These are phyloP conservation scores for Trichoderma erinaceum DNA, from an alignment of 495 filamentous ascomycete genomes.

Conservation along the genomic window DNA sequence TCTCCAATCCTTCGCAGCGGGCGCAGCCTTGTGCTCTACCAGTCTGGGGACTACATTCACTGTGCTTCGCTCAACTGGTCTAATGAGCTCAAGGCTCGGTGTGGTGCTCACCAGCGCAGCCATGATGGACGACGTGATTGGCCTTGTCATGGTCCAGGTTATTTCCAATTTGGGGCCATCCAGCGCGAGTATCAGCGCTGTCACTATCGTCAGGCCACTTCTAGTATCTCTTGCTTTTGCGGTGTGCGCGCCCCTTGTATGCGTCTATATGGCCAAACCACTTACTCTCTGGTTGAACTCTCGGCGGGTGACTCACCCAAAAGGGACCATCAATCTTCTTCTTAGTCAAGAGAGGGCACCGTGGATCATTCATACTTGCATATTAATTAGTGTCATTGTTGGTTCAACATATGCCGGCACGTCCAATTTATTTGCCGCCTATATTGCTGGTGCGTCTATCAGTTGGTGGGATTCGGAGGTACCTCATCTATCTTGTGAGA, in stretches of 20 bases:
- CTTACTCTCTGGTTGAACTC: constrained; percentile 21
- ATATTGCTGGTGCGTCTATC: constrained; percentile 54
- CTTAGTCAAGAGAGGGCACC: constrained; percentile 30
- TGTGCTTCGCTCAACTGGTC: constrained; percentile 51
- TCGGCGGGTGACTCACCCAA: constrained; percentile 14
- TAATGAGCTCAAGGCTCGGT: constrained; percentile 58
- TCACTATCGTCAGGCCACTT: constrained; percentile 52
- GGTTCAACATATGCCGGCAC: constrained; percentile 56
- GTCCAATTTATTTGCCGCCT: constrained; percentile 61
- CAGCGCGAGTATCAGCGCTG: constrained; percentile 29
- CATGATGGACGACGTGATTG: constrained; percentile 79
- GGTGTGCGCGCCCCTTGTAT: constrained; percentile 39
- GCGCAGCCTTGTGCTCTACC: constrained; percentile 70
- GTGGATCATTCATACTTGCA: constrained; percentile 33
- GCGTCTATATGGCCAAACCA: constrained; percentile 40
- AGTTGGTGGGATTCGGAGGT: constrained; percentile 27
- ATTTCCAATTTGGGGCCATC: constrained; percentile 41
- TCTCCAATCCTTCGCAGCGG: constrained; percentile 66
- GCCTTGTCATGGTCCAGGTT: constrained; percentile 72
- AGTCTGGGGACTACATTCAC: constrained; percentile 75
- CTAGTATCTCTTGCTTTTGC: constrained; percentile 53
- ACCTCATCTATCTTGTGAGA: constrained; percentile 3
- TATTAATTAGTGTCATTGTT: constrained; percentile 52
- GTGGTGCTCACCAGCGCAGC: constrained; percentile 65
- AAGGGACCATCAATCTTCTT: neutral